phyloP scores from a whole-genome alignment of 306 rosid species.

The Psophocarpus tetragonolobus region DNA sequence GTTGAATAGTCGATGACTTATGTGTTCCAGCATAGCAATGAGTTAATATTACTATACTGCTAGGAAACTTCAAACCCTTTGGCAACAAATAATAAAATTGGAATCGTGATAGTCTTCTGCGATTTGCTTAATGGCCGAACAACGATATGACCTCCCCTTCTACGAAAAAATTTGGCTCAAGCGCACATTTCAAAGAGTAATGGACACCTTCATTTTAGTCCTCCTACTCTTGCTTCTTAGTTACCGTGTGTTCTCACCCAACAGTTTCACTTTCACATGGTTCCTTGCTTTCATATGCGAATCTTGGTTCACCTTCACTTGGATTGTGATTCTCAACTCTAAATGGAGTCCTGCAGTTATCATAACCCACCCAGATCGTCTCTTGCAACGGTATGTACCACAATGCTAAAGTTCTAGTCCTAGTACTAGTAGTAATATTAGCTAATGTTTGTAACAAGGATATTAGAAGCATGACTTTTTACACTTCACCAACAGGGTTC shows the following conservation, averaged over 20 bases:
- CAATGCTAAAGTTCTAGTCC: background rate
- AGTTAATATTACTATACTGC: background rate
- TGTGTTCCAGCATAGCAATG: background rate
- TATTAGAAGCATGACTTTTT: background rate
- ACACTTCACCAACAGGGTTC: conserved; percentile 30
- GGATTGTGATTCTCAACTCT: conserved; percentile 44
- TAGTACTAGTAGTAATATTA: background rate
- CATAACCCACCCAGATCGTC: conserved; percentile 51
- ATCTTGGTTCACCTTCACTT: conserved; percentile 54
- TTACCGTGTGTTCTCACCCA: conserved; percentile 41
- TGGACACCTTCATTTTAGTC: conserved; percentile 38
- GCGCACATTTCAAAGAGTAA: conserved; percentile 23
- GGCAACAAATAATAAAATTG: background rate
- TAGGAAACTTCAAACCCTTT: background rate
- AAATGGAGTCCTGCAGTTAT: conserved; percentile 52
- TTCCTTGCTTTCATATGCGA: conserved; percentile 64
- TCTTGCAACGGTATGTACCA: conserved; percentile 41
- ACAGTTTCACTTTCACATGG: conserved; percentile 45
- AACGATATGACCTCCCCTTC: conserved; percentile 7
- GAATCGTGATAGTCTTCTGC: background rate
- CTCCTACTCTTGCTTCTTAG: conserved; percentile 44
- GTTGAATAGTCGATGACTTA: no score
- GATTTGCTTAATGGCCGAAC: conserved; percentile 10
- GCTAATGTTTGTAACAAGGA: no score
- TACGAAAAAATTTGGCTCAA: conserved; percentile 38